Conservation (phyloP, 2,329 filamentous ascomycete genomes). For the Lachnellula subtilissima region DNA sequence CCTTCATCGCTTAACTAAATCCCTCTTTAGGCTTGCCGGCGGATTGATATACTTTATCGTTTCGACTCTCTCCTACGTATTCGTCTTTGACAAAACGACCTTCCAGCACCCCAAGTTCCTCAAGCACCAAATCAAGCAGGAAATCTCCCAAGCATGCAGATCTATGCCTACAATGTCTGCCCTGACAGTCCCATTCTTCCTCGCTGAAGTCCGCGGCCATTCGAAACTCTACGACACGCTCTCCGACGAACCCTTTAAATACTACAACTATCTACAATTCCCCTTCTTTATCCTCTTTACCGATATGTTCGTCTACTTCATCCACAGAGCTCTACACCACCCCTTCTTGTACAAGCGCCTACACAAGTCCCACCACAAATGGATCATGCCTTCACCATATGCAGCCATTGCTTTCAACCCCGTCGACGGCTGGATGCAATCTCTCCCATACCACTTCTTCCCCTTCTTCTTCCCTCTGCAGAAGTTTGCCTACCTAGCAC, state of each 20-base stretch:
- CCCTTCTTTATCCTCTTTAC: slow-evolving; percentile 85
- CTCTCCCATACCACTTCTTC: slow-evolving; percentile 87
- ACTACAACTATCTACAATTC: slow-evolving; percentile 80
- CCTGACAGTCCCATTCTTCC: slow-evolving; percentile 75
- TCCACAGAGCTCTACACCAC: slow-evolving; percentile 81
- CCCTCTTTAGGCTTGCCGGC: slow-evolving; percentile 68
- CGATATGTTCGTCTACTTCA: slow-evolving; percentile 87
- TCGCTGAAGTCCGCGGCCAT: slow-evolving; percentile 77
- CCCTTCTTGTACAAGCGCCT: slow-evolving; percentile 77
- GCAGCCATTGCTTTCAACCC: slow-evolving; percentile 95
- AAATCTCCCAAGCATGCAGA: slow-evolving; percentile 74
- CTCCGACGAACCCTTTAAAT: slow-evolving; percentile 67
- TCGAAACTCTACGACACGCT: slow-evolving; percentile 82
- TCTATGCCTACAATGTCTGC: slow-evolving; percentile 80
- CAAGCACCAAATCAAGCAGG: slow-evolving; percentile 83
- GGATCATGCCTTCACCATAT: slow-evolving; percentile 96
- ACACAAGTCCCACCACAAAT: slow-evolving; percentile 98
- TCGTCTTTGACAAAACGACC: slow-evolving; percentile 88
- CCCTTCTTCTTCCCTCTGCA: slow-evolving; percentile 90
- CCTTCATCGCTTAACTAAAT: slow-evolving; percentile 7
- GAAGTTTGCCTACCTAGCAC: slow-evolving; percentile 78
- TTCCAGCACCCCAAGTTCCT: slow-evolving; percentile 90
- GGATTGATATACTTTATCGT: slow-evolving; percentile 79
- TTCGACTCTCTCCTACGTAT: slow-evolving; percentile 75
- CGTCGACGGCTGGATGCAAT: slow-evolving; percentile 83